Evolutionary conservation across 2,329 filamentous ascomycete genomes (phyloP).

Genomic region (Botryotinia convoluta): DNA sequence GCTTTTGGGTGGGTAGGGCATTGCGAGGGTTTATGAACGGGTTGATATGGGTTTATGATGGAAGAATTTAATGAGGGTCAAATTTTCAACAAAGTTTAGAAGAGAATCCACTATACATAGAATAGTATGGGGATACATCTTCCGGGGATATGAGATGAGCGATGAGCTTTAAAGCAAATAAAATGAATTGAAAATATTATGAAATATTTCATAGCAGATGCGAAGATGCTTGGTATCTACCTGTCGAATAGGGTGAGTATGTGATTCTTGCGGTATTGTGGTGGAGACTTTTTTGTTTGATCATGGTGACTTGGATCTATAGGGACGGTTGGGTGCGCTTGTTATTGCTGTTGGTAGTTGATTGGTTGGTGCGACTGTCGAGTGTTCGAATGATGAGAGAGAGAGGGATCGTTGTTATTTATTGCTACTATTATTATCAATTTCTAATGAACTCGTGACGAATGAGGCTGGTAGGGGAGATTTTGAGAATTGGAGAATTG

Average conservation of each 20-base stretch:
- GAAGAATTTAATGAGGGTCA: not conserved
- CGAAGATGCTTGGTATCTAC: not conserved
- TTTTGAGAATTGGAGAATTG: too few species aligned
- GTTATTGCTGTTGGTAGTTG: too few species aligned
- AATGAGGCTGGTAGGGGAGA: too few species aligned
- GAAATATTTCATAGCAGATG: not conserved
- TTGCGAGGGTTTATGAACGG: not conserved
- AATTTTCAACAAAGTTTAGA: not conserved
- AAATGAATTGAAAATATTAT: not conserved
- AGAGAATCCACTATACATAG: not conserved
- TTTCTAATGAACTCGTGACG: too few species aligned
- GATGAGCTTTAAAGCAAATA: not conserved
- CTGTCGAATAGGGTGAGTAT: not conserved
- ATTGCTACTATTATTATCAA: too few species aligned
- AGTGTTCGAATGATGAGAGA: too few species aligned
- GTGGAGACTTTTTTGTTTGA: not conserved
- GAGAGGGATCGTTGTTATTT: too few species aligned
- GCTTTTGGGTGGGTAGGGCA: not conserved
- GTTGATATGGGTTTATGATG: not conserved
- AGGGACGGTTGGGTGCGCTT: too few species aligned
- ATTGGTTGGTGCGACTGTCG: too few species aligned
- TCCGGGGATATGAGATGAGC: not conserved
- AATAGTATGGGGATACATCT: not conserved
- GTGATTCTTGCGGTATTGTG: not conserved
- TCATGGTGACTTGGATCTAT: not conserved